Evolutionary conservation across 202 grass and related monocot species (phyloP).

Genomic region (Digitaria exilis): DNA sequence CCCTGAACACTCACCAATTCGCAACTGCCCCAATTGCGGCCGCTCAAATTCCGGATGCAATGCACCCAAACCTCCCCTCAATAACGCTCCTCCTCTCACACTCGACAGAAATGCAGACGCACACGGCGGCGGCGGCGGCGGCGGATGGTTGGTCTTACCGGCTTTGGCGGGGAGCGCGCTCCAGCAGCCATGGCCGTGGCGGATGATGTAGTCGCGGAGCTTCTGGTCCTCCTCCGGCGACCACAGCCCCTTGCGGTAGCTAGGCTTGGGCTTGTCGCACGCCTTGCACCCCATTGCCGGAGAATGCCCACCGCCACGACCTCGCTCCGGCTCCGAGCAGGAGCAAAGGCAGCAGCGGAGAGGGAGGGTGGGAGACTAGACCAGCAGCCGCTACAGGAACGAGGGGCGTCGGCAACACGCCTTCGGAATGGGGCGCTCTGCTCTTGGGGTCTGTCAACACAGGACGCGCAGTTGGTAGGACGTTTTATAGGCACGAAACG

Average conservation of each 20-base stretch:
- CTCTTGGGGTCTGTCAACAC: conserved; percentile 34
- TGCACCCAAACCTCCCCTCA: conserved; percentile 3
- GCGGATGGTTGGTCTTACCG: conserved; percentile 37
- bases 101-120: conserved; percentile 7
- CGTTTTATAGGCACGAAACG: conserved; percentile 47
- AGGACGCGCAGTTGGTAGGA: conserved; percentile 42
- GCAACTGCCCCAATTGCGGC: background rate
- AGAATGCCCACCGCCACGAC: conserved; percentile 10
- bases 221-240: conserved; percentile 78
- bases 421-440: conserved; percentile 32
- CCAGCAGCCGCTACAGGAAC: conserved; percentile 28
- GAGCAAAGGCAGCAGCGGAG: background rate
- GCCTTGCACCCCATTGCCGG: conserved; percentile 73
- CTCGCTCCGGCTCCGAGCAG: background rate
- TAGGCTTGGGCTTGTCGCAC: conserved; percentile 72
- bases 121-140: background rate
- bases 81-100: background rate
- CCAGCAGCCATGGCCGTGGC: conserved; percentile 63
- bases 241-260: conserved; percentile 78
- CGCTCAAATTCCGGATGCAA: background rate
- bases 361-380: background rate
- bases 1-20: background rate
- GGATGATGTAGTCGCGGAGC: conserved; percentile 63
- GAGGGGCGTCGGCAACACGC: conserved; percentile 31
- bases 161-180: conserved; percentile 58